Percentiles rank a stretch among this genome's conserved stretches.
phyloP scores from a whole-genome alignment of 495 filamentous ascomycete genomes.

The Annulohypoxylon nitens region DNA sequence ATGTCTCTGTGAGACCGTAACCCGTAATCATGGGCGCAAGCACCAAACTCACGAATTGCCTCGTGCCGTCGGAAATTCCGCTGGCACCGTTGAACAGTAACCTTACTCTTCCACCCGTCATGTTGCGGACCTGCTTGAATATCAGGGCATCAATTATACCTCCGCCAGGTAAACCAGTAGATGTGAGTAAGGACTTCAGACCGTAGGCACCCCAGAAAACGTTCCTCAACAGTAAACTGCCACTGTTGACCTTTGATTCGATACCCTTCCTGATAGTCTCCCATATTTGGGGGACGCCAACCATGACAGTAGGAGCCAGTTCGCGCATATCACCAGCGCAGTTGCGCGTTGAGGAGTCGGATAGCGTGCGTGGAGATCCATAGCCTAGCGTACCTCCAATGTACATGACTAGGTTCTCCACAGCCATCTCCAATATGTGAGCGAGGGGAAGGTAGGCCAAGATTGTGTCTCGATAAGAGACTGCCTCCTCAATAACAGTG shows the following conservation, averaged over 20 bases:
- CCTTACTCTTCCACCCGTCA: constrained; percentile 77
- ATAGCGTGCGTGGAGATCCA: constrained; percentile 83
- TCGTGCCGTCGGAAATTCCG: constrained; percentile 80
- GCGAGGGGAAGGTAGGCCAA: constrained; percentile 91
- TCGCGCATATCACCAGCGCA: constrained; percentile 77
- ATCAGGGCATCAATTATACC: constrained; percentile 82
- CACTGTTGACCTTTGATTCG: constrained; percentile 69
- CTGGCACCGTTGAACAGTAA: constrained; percentile 87
- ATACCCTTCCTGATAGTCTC: constrained; percentile 85
- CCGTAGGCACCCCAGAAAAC: constrained; percentile 62
- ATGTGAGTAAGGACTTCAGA: constrained; percentile 70
- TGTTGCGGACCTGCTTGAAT: constrained; percentile 77
- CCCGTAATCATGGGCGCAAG: constrained; percentile 83
- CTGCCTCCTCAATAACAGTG: constrained; percentile 58
- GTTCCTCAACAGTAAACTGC: constrained; percentile 48
- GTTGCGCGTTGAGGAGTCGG: constrained; percentile 69
- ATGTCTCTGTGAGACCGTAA: constrained; percentile 92
- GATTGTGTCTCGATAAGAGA: constrained; percentile 69
- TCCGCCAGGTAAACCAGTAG: constrained; percentile 74
- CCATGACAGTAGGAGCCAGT: constrained; percentile 83
- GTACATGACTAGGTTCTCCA: constrained; percentile 82
- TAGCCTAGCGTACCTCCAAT: constrained; percentile 84
- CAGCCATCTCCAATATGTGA: constrained; percentile 86
- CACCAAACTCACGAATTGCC: constrained; percentile 82
- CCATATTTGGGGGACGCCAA: constrained; percentile 87